Evolutionary conservation across 1,284 basidiomycete genomes (phyloP).

Genomic region (Exobasidium rhododendri): DNA sequence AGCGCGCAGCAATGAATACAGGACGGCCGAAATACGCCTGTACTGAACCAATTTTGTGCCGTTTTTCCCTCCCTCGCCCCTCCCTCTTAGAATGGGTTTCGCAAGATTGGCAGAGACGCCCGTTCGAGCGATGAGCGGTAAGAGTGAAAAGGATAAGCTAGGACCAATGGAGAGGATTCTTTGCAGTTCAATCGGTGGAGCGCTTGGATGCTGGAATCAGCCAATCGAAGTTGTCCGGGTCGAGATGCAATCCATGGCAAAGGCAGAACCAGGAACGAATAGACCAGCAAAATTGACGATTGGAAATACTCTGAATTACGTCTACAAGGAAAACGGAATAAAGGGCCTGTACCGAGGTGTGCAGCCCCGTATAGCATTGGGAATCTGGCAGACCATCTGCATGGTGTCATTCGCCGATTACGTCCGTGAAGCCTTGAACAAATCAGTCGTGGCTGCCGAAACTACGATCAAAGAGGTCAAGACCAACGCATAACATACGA

Average conservation of each 20-base stretch:
- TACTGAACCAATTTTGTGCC: neutral
- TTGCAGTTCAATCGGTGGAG: slow-evolving; percentile 85
- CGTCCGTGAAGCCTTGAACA: slow-evolving; percentile 49
- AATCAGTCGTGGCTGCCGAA: neutral
- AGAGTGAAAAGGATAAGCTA: slow-evolving; percentile 69
- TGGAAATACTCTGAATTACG: slow-evolving; percentile 75
- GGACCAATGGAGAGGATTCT: slow-evolving; percentile 80
- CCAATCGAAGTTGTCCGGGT: slow-evolving; percentile 96
- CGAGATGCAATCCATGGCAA: slow-evolving; percentile 98
- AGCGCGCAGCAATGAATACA: slow-evolving; percentile 50
- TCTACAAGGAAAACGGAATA: slow-evolving; percentile 94
- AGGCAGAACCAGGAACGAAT: slow-evolving; percentile 66
- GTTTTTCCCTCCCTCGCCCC: neutral
- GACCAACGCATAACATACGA: neutral
- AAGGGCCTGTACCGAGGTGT: slow-evolving; percentile 97
- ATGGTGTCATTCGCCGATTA: slow-evolving; percentile 87
- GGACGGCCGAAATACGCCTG: slow-evolving; percentile 11
- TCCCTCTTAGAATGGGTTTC: slow-evolving; percentile 76
- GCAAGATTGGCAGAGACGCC: slow-evolving; percentile 82
- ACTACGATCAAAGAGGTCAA: slow-evolving; percentile 3
- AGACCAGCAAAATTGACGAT: slow-evolving; percentile 86
- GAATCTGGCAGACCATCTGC: slow-evolving; percentile 80
- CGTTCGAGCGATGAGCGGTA: slow-evolving; percentile 75
- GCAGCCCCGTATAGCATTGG: slow-evolving; percentile 90
- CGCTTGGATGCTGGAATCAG: slow-evolving; percentile 98